Evolutionary conservation across 75 land plant genomes (phyloP), one percentile per base, ranked within the genome.

Genomic region (Ceratopteris richardii): DNA sequence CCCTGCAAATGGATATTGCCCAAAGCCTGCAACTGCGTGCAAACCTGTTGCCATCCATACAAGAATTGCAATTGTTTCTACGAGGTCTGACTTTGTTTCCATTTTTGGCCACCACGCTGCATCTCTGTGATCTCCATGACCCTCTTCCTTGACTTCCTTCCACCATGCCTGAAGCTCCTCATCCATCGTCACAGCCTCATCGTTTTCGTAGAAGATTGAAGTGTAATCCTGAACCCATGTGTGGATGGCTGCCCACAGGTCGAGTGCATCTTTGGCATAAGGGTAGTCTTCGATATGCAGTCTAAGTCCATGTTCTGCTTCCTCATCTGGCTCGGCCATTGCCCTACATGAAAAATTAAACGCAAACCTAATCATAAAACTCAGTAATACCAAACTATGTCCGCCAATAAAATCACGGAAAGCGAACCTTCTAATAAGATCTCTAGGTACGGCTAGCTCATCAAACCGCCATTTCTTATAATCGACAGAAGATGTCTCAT

Each of bases 361-460:
- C n/a, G n/a, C n/a, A 30, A 22, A 44, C 10, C 21, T n/a, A 9
- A 20, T 14, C 4, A 12, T 7, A 17, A 13, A 7, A 16, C 55
- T 14, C 25, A 19, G 19, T 10, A 47, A 13, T 47, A 13, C 6
- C 7, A 13, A 19, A 22, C 21, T 0, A 47, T 22, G 19, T 9
- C 10, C 1, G 22, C 1, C 6, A 19, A 7, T n/a, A 47, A n/a
- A n/a, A n/a, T n/a, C n/a, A n/a, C n/a, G n/a, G n/a, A n/a, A n/a
- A n/a, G n/a, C n/a, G n/a, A n/a, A 72, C 79, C 79, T 60, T 29
- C 56, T 47, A 29, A 87, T 39, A 13, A 84, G 82, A 58, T 87
- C 92, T 21, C 63, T 59, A 1, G 88, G 85, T 1, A 84, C 74
- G n/a, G 78, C 88, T 58, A 84, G 92, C 29, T 87, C 85, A 2